These are phyloP conservation scores for Moniliophthora roreri DNA, from an alignment of 1,284 basidiomycete genomes.

Conservation along the genomic window DNA sequence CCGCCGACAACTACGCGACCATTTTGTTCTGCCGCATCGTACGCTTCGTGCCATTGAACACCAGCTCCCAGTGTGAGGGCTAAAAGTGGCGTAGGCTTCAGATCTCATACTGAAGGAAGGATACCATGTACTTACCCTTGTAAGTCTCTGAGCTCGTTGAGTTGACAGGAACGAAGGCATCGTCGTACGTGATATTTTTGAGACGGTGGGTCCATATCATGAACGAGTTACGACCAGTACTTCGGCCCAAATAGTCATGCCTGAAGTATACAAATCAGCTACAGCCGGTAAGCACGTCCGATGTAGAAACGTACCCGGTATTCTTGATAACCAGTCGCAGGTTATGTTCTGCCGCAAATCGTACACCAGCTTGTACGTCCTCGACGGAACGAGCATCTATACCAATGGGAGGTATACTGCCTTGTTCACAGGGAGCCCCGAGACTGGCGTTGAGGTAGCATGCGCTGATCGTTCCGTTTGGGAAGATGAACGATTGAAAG, in stretches of 20 bases:
- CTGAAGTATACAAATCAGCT: slow-evolving; percentile 13
- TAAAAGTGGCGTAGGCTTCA: slow-evolving; percentile 1
- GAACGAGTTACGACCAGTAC: slow-evolving; percentile 30
- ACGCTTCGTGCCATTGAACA: slow-evolving; percentile 35
- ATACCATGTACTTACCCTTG: slow-evolving; percentile 14
- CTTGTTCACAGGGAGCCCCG: slow-evolving; percentile 40
- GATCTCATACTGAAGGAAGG: too few relatives aligned
- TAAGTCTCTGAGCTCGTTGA: slow-evolving; percentile 19
- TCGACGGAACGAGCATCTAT: not conserved
- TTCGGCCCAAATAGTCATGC: slow-evolving; percentile 34
- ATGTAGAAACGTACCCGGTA: not conserved
- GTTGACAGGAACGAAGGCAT: slow-evolving; percentile 30
- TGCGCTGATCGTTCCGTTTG: slow-evolving; percentile 38
- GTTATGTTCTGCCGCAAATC: slow-evolving; percentile 1
- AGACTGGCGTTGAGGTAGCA: slow-evolving; percentile 41
- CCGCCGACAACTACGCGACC: slow-evolving; percentile 38
- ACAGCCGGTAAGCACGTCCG: not conserved
- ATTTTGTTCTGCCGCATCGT: slow-evolving; percentile 30
- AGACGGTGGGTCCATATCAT: slow-evolving; percentile 38
- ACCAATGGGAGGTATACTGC: slow-evolving; percentile 29
- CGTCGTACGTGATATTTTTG: slow-evolving; percentile 31
- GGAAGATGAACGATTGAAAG: slow-evolving; percentile 37
- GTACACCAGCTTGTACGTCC: slow-evolving; percentile 2
- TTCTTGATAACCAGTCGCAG: slow-evolving; percentile 4
- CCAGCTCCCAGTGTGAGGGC: slow-evolving; percentile 37